Evolutionary conservation across 441 rosid genomes (phyloP), one percentile per base, ranked within the genome.

Genomic region (Biscutella auriculata): DNA sequence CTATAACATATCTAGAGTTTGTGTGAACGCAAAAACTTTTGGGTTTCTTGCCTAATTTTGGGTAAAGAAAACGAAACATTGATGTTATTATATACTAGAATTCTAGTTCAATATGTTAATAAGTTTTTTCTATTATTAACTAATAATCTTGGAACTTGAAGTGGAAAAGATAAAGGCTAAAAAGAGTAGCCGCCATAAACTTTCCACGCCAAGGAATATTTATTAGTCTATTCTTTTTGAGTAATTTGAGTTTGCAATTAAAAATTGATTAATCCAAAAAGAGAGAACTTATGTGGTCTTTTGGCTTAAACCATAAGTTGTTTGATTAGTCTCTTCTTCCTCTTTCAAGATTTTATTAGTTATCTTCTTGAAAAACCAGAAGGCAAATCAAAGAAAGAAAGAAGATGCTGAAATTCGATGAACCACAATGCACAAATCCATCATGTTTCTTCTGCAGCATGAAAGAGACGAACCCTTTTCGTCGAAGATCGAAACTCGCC

Each of bases 381-480:
- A 47, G 57, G 8, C 11, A 53, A 44, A 37, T 11, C 21, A 14
- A 23, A 54, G 54, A 62, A 57, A 5, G 19, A 29, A 57, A 57
- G 44, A 68, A 56, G 54, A 69, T 69, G 73, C 58, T 57, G 13
- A 43, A 57, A 4, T 50, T 50, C 47, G 51, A 63, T 23, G 64
- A 63, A 37, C 65, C 60, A 8, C 55, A 50, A 13, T 69, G 87
- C 80, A 72, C 56, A 33, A 76, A 72, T n/a, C 77, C 73, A 15
- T 57, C 57, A 1, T 91, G 96, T 73, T 87, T 91, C 83, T 91
- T 91, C 73, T 91, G 96, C 78, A 62, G 66, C 76, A 78, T 85
- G 85, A 71, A 78, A 35, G 90, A 87, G 51, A 71, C 66, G 2
- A 53, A 77, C 75, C 84, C 81, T 9, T 70, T 81, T 41, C 60